These are phyloP conservation scores for Camellia sinensis DNA, from an alignment of 148 eudicot genomes.

Conservation along the genomic window DNA sequence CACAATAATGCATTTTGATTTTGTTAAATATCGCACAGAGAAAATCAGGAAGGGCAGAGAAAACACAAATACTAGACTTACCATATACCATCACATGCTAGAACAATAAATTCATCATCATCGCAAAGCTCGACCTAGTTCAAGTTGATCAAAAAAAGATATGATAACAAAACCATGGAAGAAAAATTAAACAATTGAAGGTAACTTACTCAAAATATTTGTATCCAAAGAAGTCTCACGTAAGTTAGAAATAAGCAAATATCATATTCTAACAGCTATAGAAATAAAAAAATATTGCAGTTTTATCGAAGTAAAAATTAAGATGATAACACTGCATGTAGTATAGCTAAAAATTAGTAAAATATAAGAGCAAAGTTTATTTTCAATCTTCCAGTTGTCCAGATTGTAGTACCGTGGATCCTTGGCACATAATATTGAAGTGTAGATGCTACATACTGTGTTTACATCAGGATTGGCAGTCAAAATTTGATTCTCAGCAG, in stretches of 20 bases:
- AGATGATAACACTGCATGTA: background rate
- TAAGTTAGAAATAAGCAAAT: background rate
- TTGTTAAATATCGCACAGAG: background rate
- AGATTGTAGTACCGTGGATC: background rate
- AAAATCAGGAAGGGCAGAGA: background rate
- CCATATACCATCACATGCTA: slow-evolving; percentile 93
- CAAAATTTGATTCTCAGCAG: slow-evolving; percentile 71
- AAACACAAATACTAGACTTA: slow-evolving; percentile 23
- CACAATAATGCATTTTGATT: background rate
- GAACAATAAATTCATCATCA: slow-evolving; percentile 67
- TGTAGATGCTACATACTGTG: slow-evolving; percentile 41
- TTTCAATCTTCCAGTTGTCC: background rate
- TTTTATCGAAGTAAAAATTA: background rate
- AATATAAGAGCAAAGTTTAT: too few species aligned
- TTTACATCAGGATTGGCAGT: slow-evolving; percentile 75
- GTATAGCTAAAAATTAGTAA: background rate
- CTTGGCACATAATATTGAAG: background rate
- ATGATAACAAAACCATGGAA: background rate
- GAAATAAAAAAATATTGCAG: background rate
- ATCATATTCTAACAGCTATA: background rate
- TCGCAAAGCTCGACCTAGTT: slow-evolving; percentile 60
- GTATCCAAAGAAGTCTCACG: background rate
- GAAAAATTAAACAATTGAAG: background rate
- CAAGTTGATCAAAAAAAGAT: background rate
- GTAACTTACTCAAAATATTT: background rate